phyloP scores from a whole-genome alignment of 768 basidiomycete genomes.

The Myochromella boudieri region DNA sequence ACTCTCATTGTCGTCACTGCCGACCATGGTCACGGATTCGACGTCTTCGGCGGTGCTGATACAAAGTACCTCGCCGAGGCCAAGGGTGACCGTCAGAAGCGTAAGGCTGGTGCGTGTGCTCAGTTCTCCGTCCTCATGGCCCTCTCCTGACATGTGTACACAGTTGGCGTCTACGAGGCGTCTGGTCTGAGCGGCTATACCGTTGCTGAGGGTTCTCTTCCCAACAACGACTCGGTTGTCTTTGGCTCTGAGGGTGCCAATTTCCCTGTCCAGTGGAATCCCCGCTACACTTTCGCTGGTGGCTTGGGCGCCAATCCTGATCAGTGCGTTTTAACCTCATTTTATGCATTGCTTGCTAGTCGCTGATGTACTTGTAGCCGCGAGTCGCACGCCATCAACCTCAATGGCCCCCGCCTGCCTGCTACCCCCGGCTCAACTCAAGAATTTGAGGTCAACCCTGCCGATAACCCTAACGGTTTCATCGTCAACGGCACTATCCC shows the following conservation, averaged over 20 bases:
- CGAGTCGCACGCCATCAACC: conserved; percentile 34
- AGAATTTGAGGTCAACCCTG: conserved; percentile 30
- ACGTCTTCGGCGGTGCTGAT: conserved; percentile 33
- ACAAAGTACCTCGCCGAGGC: conserved; percentile 25
- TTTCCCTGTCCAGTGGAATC: conserved; percentile 47
- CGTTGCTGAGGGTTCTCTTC: conserved; percentile 33
- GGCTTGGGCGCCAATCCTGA: conserved; percentile 44
- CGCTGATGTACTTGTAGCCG: conserved; percentile 23
- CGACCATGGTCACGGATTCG: conserved; percentile 48
- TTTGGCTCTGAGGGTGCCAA: conserved; percentile 40
- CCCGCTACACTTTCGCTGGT: conserved; percentile 40
- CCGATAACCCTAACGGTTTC: conserved; percentile 35
- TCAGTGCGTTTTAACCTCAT: conserved; percentile 26
- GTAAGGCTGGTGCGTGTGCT: conserved; percentile 19
- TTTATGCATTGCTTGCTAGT: not conserved
- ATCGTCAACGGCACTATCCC: conserved; percentile 36
- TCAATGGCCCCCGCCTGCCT: conserved; percentile 36
- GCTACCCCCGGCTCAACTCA: conserved; percentile 27
- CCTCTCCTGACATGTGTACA: not conserved
- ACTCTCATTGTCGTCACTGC: conserved; percentile 46
- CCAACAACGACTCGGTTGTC: conserved; percentile 37
- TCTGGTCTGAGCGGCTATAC: conserved; percentile 43
- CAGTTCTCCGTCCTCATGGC: not conserved
- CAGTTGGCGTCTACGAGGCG: conserved; percentile 36
- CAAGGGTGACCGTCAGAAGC: conserved; percentile 22